Conservation (phyloP, 139 green algal species). For the Micractinium conductrix region DNA sequence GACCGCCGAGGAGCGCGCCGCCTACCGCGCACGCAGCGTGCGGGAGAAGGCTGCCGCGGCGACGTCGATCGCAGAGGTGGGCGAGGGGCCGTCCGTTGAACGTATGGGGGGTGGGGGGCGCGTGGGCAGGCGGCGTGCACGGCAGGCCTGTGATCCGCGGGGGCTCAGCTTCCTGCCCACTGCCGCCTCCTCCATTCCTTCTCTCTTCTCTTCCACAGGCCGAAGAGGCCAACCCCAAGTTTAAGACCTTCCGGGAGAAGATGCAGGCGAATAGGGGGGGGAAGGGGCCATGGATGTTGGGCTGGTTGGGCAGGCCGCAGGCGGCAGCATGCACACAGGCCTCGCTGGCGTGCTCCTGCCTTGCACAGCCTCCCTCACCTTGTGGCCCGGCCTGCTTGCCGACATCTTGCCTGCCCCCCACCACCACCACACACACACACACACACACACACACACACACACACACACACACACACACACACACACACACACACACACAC, state of each 20-base stretch:
- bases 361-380: neutral
- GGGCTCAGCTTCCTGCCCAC: neutral
- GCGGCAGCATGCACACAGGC: neutral
- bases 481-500: too few relatives aligned
- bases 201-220: neutral
- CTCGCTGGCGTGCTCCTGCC: neutral
- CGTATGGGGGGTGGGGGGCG: neutral
- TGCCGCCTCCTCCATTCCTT: neutral
- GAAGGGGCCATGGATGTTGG: too few relatives aligned
- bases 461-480: too few relatives aligned
- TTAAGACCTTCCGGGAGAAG: slow-evolving; percentile 34
- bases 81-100: neutral
- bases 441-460: too few relatives aligned
- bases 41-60: slow-evolving; percentile 8
- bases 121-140: neutral
- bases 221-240: slow-evolving; percentile 28
- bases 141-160: neutral
- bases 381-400: neutral
- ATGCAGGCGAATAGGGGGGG: neutral
- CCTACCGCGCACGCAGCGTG: slow-evolving; percentile 14
- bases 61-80: neutral
- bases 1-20: slow-evolving; percentile 22
- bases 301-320: neutral
- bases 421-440: too few relatives aligned
- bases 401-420: too few relatives aligned